Evolutionary conservation across 352 stramenopile species (phyloP), one percentile per base, ranked within the genome.

Genomic region (Pythium pyrilobum): DNA sequence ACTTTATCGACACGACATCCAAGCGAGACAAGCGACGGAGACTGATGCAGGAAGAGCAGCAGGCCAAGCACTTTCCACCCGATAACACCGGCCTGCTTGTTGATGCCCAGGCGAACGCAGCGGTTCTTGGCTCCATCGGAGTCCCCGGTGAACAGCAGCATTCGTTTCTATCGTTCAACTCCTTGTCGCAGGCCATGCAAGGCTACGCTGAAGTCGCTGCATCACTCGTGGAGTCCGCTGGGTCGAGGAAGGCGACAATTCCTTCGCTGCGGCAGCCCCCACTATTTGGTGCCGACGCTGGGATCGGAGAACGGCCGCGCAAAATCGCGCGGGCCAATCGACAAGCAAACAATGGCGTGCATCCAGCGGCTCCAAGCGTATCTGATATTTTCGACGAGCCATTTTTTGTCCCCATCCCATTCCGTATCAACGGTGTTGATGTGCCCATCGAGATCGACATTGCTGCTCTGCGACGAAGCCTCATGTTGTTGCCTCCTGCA

Each of bases 371-470:
- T 31, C 38, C 20, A 45, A 13, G n/a, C 21, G 21, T 8, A 10
- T 45, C 20, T 24, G 66, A 77, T 15, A 44, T 56, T n/a, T 37
- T 55, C n/a, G 62, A 82, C 21, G 71, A 75, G 2, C 58, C 73
- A 5, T 59, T 74, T 40, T 87, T 81, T 43, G 69, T 81, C 8
- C 64, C 71, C 27, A 84, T 89, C 46, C 76, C 76, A 44, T 84
- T 87, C 51, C 75, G 78, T 16, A 87, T 89, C 60, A 87, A 89
- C 54, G 78, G 78, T 9, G 81, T 85, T 28, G 68, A 85, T 16
- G 67, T 89, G 40, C 78, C 78, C 12, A 58, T 89, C 15, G 78
- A 89, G 49, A 72, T 89, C 24, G 78, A 89, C 49, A 67, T 89
- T 31, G 70, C 59, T 27, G 74, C 76, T 27, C 62, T 89, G 37